These are phyloP conservation scores for Hyphodiscus sp. DNA, from an alignment of 2,329 filamentous ascomycete genomes.

Conservation along the genomic window DNA sequence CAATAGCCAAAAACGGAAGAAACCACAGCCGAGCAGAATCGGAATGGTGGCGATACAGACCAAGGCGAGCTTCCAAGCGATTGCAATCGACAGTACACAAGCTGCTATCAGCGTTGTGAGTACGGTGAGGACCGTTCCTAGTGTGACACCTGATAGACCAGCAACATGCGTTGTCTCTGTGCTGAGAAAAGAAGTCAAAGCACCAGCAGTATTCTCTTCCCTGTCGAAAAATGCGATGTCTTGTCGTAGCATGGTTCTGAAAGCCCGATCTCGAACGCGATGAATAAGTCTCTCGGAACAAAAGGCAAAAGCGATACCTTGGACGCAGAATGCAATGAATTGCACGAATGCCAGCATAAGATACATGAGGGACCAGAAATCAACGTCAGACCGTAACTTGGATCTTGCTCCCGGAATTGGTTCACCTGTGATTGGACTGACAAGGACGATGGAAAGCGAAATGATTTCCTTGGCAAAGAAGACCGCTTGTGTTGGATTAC, in stretches of 20 bases:
- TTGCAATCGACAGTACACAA: conserved; percentile 60
- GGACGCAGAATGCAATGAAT: conserved; percentile 59
- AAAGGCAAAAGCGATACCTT: conserved; percentile 72
- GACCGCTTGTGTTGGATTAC: conserved; percentile 69
- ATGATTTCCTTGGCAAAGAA: conserved; percentile 87
- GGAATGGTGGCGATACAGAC: conserved; percentile 77
- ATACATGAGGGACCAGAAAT: conserved; percentile 89
- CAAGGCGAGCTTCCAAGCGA: conserved; percentile 83
- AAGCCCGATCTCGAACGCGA: conserved; percentile 73
- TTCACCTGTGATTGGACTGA: conserved; percentile 40
- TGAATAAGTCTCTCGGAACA: conserved; percentile 84
- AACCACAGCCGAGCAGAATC: conserved; percentile 72
- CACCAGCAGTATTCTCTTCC: conserved; percentile 83
- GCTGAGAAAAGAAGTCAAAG: conserved; percentile 80
- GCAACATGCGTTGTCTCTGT: conserved; percentile 86
- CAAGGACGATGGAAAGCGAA: conserved; percentile 39
- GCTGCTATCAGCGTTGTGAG: conserved; percentile 72
- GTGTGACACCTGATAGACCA: conserved; percentile 78
- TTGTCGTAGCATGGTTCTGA: conserved; percentile 83
- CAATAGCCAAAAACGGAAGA: conserved; percentile 80
- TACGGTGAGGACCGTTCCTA: conserved; percentile 80
- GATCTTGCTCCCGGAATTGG: conserved; percentile 28
- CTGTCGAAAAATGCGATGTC: conserved; percentile 89
- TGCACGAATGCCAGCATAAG: conserved; percentile 73
- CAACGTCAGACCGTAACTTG: conserved; percentile 53